Evolutionary conservation across 2,329 filamentous ascomycete species (phyloP).

Genomic region (Neopestalotiopsis sp.): DNA sequence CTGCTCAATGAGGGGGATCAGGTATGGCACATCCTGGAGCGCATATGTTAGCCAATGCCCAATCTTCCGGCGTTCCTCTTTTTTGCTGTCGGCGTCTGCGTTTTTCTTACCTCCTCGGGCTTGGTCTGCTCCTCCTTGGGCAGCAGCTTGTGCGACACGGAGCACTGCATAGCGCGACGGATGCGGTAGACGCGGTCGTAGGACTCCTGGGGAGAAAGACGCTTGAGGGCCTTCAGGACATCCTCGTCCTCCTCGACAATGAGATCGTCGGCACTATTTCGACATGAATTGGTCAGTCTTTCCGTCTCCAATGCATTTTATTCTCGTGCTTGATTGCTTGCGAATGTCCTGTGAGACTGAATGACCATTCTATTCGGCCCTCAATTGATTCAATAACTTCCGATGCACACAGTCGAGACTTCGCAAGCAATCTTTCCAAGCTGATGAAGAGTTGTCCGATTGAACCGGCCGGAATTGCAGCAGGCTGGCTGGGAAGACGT

Average conservation of each 20-base stretch:
- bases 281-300: neutral
- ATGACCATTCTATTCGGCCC: neutral
- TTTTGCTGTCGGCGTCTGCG: neutral
- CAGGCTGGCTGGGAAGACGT: constrained; percentile 36
- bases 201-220: constrained; percentile 85
- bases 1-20: constrained; percentile 56
- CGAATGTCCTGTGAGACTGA: constrained; percentile 3
- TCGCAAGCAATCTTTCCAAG: neutral
- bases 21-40: constrained; percentile 55
- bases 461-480: neutral
- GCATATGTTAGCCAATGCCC: neutral
- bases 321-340: neutral
- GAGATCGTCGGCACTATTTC: constrained; percentile 83
- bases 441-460: neutral
- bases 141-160: constrained; percentile 67
- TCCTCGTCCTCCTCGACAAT: constrained; percentile 90
- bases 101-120: constrained; percentile 51
- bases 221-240: constrained; percentile 87
- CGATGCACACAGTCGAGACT: neutral
- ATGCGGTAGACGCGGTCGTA: constrained; percentile 99
- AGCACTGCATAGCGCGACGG: constrained; percentile 87
- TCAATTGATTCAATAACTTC: neutral
- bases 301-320: neutral
- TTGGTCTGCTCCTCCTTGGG: constrained; percentile 67
- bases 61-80: neutral